Conservation (phyloP, 2,329 filamentous ascomycete species). For the Aureobasidium lini region DNA sequence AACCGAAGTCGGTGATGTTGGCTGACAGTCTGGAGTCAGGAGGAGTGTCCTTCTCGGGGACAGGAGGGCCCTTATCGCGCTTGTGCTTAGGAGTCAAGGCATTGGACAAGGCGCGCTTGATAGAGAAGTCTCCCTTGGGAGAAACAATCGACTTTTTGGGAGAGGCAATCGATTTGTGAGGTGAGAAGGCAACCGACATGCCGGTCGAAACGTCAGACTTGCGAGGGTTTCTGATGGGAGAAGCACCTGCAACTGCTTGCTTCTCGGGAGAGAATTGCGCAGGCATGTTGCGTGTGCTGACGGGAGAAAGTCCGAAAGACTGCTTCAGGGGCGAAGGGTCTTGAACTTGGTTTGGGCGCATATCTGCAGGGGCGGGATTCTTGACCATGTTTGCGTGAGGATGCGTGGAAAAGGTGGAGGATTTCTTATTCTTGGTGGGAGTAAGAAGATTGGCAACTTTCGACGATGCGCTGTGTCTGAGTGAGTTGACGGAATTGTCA, state of each 20-base stretch:
- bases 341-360: neutral
- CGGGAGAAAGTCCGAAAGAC: neutral
- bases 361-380: neutral
- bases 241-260: neutral
- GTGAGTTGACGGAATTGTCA: neutral
- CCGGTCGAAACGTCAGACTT: neutral
- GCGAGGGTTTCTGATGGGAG: neutral
- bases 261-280: neutral
- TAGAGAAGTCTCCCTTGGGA: neutral
- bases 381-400: neutral
- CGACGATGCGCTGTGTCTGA: neutral
- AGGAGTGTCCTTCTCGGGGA: slow-evolving; percentile 1
- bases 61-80: neutral
- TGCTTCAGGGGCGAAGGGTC: neutral
- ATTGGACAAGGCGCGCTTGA: slow-evolving; percentile 1
- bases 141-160: neutral
- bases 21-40: neutral
- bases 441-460: neutral
- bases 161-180: neutral
- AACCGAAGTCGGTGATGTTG: neutral
- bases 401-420: neutral
- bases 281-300: neutral
- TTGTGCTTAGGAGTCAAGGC: neutral
- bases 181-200: neutral
- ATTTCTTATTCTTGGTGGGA: neutral